Evolutionary conservation across 257 asterid species (phyloP).

Genomic region (Thymus mandschuricus): DNA sequence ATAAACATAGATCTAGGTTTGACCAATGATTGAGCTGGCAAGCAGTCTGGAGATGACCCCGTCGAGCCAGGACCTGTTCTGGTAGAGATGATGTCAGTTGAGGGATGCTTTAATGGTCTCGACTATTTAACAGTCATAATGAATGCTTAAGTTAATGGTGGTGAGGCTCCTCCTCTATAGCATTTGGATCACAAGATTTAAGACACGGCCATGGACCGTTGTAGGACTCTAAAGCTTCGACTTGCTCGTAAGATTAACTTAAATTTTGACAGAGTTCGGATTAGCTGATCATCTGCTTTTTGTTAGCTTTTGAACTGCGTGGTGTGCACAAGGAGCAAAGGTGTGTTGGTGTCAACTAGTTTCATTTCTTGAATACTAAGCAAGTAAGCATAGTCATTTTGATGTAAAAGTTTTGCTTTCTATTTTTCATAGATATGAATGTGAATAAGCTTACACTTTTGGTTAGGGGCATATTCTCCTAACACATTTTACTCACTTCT

Average conservation of each 20-base stretch:
- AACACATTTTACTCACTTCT: too few species aligned
- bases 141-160: background rate
- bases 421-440: background rate
- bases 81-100: background rate
- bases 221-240: too few species aligned
- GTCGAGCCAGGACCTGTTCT: background rate
- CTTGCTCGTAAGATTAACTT: background rate
- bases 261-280: background rate
- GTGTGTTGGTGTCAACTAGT: background rate
- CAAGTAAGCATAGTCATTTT: background rate
- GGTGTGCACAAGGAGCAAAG: background rate
- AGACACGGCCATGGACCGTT: too few species aligned
- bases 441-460: background rate
- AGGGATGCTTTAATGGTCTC: background rate
- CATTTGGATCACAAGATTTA: background rate
- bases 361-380: background rate
- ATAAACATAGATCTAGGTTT: background rate
- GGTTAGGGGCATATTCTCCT: too few species aligned
- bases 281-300: conserved; percentile 11
- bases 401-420: background rate
- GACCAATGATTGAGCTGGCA: background rate
- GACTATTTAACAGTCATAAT: background rate
- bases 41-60: conserved; percentile 8
- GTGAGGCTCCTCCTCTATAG: background rate
- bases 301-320: too few species aligned